Evolutionary conservation across 2,329 filamentous ascomycete species (phyloP).

Genomic region (Alternaria novae-zelandiae): DNA sequence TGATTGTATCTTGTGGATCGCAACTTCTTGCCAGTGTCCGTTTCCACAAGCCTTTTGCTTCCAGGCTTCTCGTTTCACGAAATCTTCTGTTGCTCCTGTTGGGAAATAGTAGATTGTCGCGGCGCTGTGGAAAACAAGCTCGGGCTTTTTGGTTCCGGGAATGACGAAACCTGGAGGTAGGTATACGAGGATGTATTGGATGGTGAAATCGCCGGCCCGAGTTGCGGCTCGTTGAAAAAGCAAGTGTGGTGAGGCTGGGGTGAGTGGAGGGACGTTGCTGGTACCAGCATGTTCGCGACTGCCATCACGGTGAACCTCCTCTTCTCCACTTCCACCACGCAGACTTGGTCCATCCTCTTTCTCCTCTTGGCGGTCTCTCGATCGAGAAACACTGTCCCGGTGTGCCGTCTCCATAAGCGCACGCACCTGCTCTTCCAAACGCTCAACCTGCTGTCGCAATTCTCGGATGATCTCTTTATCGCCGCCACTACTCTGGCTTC

Average conservation of each 20-base stretch:
- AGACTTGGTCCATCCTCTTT: neutral
- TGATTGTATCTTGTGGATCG: constrained; percentile 8
- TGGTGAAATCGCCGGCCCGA: neutral
- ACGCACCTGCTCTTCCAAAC: neutral
- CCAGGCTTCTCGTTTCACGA: neutral
- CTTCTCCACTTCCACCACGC: neutral
- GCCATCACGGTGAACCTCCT: neutral
- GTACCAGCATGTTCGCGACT: neutral
- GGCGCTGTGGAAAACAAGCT: constrained; percentile 8
- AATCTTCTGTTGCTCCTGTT: neutral
- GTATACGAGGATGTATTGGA: constrained; percentile 3
- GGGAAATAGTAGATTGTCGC: constrained; percentile 3
- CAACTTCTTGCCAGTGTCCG: neutral
- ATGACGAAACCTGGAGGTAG: constrained; percentile 15
- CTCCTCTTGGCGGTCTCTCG: neutral
- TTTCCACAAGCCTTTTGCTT: neutral
- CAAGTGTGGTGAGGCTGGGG: neutral
- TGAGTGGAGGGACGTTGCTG: neutral
- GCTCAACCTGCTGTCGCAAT: neutral
- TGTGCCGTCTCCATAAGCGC: neutral
- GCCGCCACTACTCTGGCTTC: neutral
- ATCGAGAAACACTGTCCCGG: neutral
- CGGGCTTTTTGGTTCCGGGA: neutral
- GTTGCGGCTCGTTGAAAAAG: neutral
- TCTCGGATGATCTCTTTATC: neutral